Evolutionary conservation across 768 basidiomycete species (phyloP), one percentile per base, ranked within the genome.

Genomic region (Tephrocybe sp.): DNA sequence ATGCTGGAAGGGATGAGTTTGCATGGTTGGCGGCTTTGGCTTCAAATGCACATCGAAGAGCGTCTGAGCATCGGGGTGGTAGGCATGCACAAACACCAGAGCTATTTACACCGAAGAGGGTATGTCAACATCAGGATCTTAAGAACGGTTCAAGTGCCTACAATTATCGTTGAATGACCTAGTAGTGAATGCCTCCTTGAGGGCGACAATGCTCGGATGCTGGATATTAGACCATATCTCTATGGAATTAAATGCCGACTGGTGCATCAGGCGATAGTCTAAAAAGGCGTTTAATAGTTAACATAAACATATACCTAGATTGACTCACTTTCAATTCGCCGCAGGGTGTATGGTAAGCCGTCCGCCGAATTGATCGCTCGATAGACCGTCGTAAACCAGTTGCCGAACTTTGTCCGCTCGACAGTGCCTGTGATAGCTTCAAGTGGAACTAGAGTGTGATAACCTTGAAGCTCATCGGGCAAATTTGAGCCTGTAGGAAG

Each of bases 151-250:
- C n/a, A 6, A 31, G 39, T 12, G 73, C 87, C 45, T 61, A 96
- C 95, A 98, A 59, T 85, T 87, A 65, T 98, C 97, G 48, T 84
- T 83, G 67, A 99, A 99, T 0, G 89, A 83, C 23, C 86, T 80
- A 0, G 96, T 96, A 0, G 97, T 98, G 72, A 99, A 98, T 0
- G 96, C 97, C 65, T 98, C 97, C 43, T 82, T 79, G 17, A 98
- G 72, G 8, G 81, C 68, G 13, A 96, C 83, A 53, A 99, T 85
- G 55, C 81, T 85, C 0, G 97, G 94, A 69, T 98, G 96, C 14
- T 74, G 79, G 49, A 98, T 74, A 39, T 80, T 75, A 1, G 84
- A 82, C 97, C 97, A 99, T 13, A 82, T 72, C 57, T 97, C 95
- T 40, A 98, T 86, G 8, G 83, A 70, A 11, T 70, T 71, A 60